These are phyloP conservation scores for Russula ochroleuca DNA, from an alignment of 768 basidiomycete species.

Conservation along the genomic window DNA sequence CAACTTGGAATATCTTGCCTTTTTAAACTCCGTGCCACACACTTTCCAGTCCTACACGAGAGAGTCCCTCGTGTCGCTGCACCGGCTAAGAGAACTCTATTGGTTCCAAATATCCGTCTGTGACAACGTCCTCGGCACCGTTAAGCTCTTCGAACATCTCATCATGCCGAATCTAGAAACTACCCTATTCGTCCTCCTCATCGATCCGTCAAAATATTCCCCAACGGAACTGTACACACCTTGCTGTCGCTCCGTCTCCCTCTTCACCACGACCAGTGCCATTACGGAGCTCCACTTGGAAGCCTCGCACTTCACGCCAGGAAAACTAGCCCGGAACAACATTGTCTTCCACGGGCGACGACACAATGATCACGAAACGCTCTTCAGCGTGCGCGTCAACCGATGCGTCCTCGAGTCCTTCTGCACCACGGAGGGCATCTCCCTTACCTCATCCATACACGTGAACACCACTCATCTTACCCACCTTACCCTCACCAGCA, in stretches of 20 bases:
- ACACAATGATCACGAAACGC: constrained; percentile 2
- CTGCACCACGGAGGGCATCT: constrained; percentile 4
- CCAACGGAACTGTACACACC: background rate
- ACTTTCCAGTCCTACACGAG: background rate
- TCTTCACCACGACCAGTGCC: background rate
- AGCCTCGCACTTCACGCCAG: constrained; percentile 6
- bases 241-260: constrained; percentile 2
- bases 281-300: constrained; percentile 17
- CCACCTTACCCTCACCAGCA: constrained; percentile 20
- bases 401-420: background rate
- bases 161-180: constrained; percentile 2
- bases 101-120: constrained; percentile 17
- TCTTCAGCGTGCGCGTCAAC: constrained; percentile 12
- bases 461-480: constrained; percentile 8
- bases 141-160: constrained; percentile 23
- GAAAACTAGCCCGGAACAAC: constrained; percentile 14
- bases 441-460: constrained; percentile 13
- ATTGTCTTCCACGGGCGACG: constrained; percentile 18
- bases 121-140: constrained; percentile 18
- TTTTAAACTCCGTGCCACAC: constrained; percentile 13
- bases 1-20: constrained; percentile 19
- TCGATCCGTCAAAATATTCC: constrained; percentile 8
- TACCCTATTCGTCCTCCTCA: constrained; percentile 11
- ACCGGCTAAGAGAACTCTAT: constrained; percentile 5
- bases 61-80: background rate